phyloP scores from a whole-genome alignment of 768 basidiomycete genomes.

The Boletus coccyginus region DNA sequence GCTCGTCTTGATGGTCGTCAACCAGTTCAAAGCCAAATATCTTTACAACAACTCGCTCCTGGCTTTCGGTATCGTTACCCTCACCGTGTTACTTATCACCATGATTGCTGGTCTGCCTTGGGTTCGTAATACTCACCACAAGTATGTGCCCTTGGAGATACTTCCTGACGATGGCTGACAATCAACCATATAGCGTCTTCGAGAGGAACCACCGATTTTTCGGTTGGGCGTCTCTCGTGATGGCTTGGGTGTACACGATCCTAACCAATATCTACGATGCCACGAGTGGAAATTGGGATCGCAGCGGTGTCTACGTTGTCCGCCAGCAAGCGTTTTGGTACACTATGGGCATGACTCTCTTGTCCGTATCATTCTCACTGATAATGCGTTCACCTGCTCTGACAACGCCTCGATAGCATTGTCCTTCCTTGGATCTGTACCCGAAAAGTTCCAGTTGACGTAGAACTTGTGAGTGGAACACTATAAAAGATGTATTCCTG shows the following conservation, averaged over 20 bases:
- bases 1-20: constrained; percentile 62
- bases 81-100: constrained; percentile 54
- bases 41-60: constrained; percentile 56
- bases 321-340: constrained; percentile 79
- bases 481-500: background rate
- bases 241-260: constrained; percentile 66
- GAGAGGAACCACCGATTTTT: constrained; percentile 79
- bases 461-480: constrained; percentile 59
- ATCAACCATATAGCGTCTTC: constrained; percentile 51
- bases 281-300: constrained; percentile 53
- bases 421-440: constrained; percentile 75
- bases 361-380: constrained; percentile 43
- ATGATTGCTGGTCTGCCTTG: constrained; percentile 71
- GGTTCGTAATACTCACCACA: constrained; percentile 79
- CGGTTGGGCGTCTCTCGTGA: constrained; percentile 64
- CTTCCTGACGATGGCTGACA: background rate
- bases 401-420: constrained; percentile 42
- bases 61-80: constrained; percentile 58
- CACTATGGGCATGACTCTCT: constrained; percentile 66
- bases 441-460: constrained; percentile 67
- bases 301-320: constrained; percentile 51
- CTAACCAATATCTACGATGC: constrained; percentile 62
- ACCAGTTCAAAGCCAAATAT: constrained; percentile 49
- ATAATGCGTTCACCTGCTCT: background rate
- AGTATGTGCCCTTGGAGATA: constrained; percentile 42